Percentiles rank a stretch among this genome's conserved stretches.
Evolutionary conservation across 495 filamentous ascomycete species (phyloP).

Genomic region (Penicillium canariense): DNA sequence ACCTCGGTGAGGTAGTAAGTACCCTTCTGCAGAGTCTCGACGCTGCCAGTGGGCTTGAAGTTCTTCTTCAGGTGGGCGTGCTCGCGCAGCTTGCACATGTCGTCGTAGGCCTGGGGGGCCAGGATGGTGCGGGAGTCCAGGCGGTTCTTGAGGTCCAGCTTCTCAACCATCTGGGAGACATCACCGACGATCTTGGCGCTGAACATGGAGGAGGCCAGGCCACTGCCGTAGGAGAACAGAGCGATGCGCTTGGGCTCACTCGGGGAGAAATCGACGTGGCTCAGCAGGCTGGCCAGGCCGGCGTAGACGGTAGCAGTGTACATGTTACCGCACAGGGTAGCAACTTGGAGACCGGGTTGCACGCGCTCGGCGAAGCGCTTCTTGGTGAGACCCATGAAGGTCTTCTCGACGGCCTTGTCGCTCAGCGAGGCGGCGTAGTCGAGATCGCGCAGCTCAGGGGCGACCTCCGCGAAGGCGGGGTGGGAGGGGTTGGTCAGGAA

Average conservation of each 20-base stretch:
- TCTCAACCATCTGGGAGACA: constrained; percentile 71
- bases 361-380: constrained; percentile 92
- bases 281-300: constrained; percentile 73
- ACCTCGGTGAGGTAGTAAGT: constrained; percentile 89
- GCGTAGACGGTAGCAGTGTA: constrained; percentile 94
- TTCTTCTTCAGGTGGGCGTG: constrained; percentile 91
- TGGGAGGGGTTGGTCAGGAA: constrained; percentile 75
- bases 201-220: constrained; percentile 86
- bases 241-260: constrained; percentile 83
- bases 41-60: constrained; percentile 74
- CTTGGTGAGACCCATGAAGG: constrained; percentile 92
- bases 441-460: constrained; percentile 79
- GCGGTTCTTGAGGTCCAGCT: constrained; percentile 74
- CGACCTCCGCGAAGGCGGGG: constrained; percentile 79
- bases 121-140: constrained; percentile 70
- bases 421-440: constrained; percentile 81
- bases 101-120: constrained; percentile 81
- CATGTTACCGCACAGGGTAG: constrained; percentile 98
- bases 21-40: constrained; percentile 72
- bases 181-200: constrained; percentile 79
- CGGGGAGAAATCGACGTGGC: constrained; percentile 64
- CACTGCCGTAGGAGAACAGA: constrained; percentile 94
- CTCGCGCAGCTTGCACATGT: constrained; percentile 93
- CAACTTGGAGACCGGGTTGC: constrained; percentile 76
- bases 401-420: constrained; percentile 96